Conservation (phyloP, 2,329 filamentous ascomycete genomes). For the Beauveria brongniartii region DNA sequence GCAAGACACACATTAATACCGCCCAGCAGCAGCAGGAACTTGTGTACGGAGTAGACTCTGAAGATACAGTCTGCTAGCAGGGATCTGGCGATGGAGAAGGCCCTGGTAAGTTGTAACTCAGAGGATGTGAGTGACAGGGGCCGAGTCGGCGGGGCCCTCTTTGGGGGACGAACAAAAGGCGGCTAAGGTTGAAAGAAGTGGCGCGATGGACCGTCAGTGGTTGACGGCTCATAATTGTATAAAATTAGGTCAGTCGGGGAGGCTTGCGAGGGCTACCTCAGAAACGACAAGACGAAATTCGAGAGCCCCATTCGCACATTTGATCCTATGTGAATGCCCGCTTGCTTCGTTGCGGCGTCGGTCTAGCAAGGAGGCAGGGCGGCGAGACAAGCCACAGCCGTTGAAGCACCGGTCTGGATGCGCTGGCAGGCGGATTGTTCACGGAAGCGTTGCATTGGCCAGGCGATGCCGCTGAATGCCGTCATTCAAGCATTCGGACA, state of each 20-base stretch:
- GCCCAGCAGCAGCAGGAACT: background rate
- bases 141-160: conserved; percentile 21
- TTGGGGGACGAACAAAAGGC: conserved; percentile 24
- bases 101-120: background rate
- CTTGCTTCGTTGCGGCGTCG: background rate
- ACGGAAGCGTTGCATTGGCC: conserved; percentile 1
- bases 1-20: background rate
- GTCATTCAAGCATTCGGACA: conserved; percentile 3
- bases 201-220: conserved; percentile 35
- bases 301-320: background rate
- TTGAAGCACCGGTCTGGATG: conserved; percentile 6
- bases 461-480: background rate
- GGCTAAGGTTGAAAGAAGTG: conserved; percentile 32
- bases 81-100: conserved; percentile 9
- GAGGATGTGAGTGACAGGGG: conserved; percentile 4
- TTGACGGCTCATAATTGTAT: conserved; percentile 28
- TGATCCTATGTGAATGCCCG: background rate
- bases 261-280: background rate
- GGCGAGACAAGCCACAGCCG: conserved; percentile 8
- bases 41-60: background rate
- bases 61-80: conserved; percentile 1
- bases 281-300: background rate
- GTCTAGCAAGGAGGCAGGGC: background rate
- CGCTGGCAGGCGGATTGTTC: conserved; percentile 8
- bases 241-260: conserved; percentile 30